Conservation (phyloP, 257 asterid genomes). For the Orobanche coerulescens region DNA sequence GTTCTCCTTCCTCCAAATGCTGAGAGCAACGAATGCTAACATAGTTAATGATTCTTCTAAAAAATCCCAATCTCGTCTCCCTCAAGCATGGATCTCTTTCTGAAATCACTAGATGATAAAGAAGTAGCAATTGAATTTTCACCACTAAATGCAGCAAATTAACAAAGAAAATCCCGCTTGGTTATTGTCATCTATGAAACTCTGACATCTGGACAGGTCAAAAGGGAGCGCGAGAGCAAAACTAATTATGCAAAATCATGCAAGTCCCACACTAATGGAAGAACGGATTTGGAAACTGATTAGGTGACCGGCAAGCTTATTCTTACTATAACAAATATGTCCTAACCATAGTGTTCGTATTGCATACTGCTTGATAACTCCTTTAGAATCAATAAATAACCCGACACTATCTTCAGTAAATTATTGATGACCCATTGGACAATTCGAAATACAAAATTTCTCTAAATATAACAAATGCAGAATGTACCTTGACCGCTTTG, state of each 20-base stretch:
- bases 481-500: neutral
- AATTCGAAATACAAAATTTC: neutral
- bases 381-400: constrained; percentile 2
- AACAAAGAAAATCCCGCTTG: constrained; percentile 1
- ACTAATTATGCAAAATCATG: neutral
- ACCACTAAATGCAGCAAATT: constrained; percentile 19
- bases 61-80: constrained; percentile 23
- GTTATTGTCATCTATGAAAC: neutral
- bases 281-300: neutral
- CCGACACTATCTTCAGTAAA: neutral
- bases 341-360: neutral
- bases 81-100: constrained; percentile 16
- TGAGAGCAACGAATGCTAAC: constrained; percentile 27
- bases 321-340: constrained; percentile 3
- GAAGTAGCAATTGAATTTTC: constrained; percentile 3
- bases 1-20: constrained; percentile 15
- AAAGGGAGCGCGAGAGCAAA: neutral
- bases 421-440: neutral
- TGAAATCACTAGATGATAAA: constrained; percentile 21
- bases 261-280: neutral
- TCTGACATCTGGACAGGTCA: neutral
- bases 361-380: neutral
- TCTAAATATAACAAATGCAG: neutral
- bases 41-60: constrained; percentile 18
- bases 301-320: constrained; percentile 3